Conservation (phyloP, 768 basidiomycete species). For the Boletus bicolor region DNA sequence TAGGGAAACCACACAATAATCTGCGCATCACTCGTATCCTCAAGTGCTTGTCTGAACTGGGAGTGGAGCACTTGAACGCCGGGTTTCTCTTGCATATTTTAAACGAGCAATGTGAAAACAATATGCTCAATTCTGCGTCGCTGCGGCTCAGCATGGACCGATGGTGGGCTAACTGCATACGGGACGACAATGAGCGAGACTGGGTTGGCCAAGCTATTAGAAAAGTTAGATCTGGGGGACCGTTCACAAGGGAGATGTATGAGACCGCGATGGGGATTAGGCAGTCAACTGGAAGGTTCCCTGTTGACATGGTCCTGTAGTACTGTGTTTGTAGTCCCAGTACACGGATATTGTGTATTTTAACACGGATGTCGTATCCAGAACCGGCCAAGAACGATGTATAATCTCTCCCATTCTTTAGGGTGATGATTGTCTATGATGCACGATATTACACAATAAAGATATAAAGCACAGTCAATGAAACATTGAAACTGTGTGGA, state of each 20-base stretch:
- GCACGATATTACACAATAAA: conserved; percentile 17
- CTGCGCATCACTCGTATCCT: conserved; percentile 75
- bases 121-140: conserved; percentile 45
- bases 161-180: conserved; percentile 76
- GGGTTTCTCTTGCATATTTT: conserved; percentile 70
- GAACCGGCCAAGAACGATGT: not conserved
- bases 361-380: not conserved
- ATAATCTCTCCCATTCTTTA: not conserved
- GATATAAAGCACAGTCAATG: conserved; percentile 1
- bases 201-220: conserved; percentile 52
- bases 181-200: conserved; percentile 55
- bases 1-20: conserved; percentile 71
- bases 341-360: not conserved
- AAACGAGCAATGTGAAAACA: conserved; percentile 61
- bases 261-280: conserved; percentile 45
- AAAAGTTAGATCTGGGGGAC: conserved; percentile 44
- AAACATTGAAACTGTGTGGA: not conserved
- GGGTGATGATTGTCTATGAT: not conserved
- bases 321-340: not conserved
- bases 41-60: conserved; percentile 71
- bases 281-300: conserved; percentile 18
- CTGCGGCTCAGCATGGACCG: conserved; percentile 65
- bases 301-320: not conserved
- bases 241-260: conserved; percentile 60
- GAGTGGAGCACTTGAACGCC: conserved; percentile 58